phyloP scores from a whole-genome alignment of 768 basidiomycete species.

The Boletus pseudo-olivaceus region DNA sequence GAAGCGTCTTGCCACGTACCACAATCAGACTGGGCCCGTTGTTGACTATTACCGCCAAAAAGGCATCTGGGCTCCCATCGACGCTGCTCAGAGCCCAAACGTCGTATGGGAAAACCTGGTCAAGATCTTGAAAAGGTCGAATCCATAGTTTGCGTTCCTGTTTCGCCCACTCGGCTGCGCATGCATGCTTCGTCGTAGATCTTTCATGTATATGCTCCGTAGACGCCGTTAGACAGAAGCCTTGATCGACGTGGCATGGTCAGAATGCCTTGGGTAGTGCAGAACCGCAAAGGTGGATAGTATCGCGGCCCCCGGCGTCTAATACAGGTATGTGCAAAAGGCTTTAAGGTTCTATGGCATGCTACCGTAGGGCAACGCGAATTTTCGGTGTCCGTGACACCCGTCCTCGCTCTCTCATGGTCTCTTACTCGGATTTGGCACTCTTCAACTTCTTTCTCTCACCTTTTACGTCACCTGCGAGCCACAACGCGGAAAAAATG shows the following conservation, averaged over 20 bases:
- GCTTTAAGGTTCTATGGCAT: constrained; percentile 8
- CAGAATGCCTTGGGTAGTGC: background rate
- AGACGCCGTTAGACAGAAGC: constrained; percentile 16
- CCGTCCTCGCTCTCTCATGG: background rate
- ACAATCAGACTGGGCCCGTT: constrained; percentile 92
- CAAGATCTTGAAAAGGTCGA: constrained; percentile 50
- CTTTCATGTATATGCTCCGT: constrained; percentile 26
- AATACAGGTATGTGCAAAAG: constrained; percentile 22
- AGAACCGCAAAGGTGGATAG: constrained; percentile 1
- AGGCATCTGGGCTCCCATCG: constrained; percentile 86
- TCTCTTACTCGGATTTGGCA: constrained; percentile 27
- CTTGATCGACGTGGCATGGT: constrained; percentile 1
- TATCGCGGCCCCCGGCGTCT: constrained; percentile 3
- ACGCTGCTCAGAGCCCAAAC: constrained; percentile 89
- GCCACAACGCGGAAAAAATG: constrained; percentile 83
- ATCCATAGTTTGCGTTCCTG: constrained; percentile 12
- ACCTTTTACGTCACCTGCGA: constrained; percentile 76
- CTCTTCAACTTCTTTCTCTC: constrained; percentile 46
- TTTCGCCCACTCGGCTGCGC: background rate
- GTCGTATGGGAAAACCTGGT: constrained; percentile 87
- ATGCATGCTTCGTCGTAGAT: constrained; percentile 12
- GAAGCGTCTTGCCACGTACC: constrained; percentile 87
- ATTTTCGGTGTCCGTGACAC: constrained; percentile 1
- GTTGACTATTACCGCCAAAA: constrained; percentile 94
- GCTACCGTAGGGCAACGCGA: constrained; percentile 3